A percentile compares a stretch with the other conserved stretches of the same genome.
These are phyloP conservation scores for Rhizopus stolonifer DNA, from an alignment of 371 early-diverging fungal genomes.

Conservation along the genomic window DNA sequence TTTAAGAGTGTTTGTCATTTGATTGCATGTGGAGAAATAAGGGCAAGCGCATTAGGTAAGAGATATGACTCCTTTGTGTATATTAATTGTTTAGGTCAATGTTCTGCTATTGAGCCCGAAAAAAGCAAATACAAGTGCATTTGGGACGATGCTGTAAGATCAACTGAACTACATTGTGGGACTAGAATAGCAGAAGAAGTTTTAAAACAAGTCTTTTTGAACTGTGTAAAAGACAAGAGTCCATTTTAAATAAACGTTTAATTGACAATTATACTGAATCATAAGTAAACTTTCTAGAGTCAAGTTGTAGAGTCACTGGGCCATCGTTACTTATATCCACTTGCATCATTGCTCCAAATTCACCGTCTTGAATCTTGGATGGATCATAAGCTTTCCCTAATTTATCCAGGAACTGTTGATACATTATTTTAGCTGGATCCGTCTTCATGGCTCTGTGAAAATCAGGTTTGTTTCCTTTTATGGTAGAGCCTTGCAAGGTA, in stretches of 20 bases:
- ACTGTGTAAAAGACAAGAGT: conserved; percentile 34
- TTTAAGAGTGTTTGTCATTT: conserved; percentile 42
- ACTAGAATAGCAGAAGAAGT: too few relatives aligned
- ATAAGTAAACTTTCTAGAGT: conserved; percentile 66
- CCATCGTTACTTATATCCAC: conserved; percentile 85
- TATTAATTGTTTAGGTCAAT: conserved; percentile 45
- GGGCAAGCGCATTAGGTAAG: conserved; percentile 43
- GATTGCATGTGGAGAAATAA: conserved; percentile 49
- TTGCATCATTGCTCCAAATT: conserved; percentile 85
- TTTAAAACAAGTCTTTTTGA: conserved; percentile 20
- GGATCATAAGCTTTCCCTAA: conserved; percentile 64
- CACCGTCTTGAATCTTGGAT: conserved; percentile 74
- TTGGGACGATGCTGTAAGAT: conserved; percentile 38
- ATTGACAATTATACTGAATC: too few relatives aligned
- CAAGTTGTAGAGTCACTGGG: conserved; percentile 77
- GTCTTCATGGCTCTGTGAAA: conserved; percentile 87
- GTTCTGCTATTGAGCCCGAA: conserved; percentile 26
- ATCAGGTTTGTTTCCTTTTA: conserved; percentile 86
- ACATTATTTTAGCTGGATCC: conserved; percentile 64
- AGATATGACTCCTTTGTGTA: too few relatives aligned
- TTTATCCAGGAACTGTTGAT: conserved; percentile 68
- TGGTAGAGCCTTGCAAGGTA: conserved; percentile 74
- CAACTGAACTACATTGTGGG: conserved; percentile 32
- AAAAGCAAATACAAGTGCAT: conserved; percentile 31
- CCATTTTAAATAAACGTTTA: too few relatives aligned